Evolutionary conservation across 1,139 yeast species (phyloP), one percentile per base, ranked within the genome.

Genomic region (Pichia sp.): DNA sequence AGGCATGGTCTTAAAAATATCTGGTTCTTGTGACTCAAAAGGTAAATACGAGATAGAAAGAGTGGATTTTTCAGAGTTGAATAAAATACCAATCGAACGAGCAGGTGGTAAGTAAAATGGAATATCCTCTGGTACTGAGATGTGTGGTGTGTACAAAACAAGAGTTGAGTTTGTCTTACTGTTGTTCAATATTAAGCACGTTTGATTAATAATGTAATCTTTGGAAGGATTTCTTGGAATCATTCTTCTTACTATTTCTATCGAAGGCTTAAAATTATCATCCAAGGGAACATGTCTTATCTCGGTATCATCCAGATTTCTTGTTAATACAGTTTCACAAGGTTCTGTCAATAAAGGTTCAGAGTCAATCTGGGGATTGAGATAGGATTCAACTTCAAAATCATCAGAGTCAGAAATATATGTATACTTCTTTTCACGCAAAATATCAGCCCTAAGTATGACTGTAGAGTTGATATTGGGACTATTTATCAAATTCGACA

Each of bases 401-500:
- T 55, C 57, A 3, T 57, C 52, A 10, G 55, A 53, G 5, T 57
- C 57, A 2, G 47, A 48, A n/a, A 13, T 30, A 12, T 55, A 47
- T 12, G 36, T 44, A 62, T 72, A 80, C 2, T 65, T 66, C 52
- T 71, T 73, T 59, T 86, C 91, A 45, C 74, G 72, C 45, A 90
- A 68, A 26, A 91, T 82, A 67, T 91, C 98, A 0, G 97, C 96
- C 61, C 98, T 73, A 72, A 91, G 73, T 40, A 91, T 86, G 30
- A 89, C 95, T 0, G 97, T 87, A 8, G 97, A 91, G 68, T 91
- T 91, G 68, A 91, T 86, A 66, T 91, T 88, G 13, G 98, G 98
- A 57, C 89, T 90, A 55, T 78, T 76, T 51, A 91, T 85, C 57
- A 91, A 74, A 66, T 90, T 87, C 44, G 79, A 68, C 93, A 89